phyloP scores from a whole-genome alignment of 441 rosid genomes.

The Erodium trifolium region DNA sequence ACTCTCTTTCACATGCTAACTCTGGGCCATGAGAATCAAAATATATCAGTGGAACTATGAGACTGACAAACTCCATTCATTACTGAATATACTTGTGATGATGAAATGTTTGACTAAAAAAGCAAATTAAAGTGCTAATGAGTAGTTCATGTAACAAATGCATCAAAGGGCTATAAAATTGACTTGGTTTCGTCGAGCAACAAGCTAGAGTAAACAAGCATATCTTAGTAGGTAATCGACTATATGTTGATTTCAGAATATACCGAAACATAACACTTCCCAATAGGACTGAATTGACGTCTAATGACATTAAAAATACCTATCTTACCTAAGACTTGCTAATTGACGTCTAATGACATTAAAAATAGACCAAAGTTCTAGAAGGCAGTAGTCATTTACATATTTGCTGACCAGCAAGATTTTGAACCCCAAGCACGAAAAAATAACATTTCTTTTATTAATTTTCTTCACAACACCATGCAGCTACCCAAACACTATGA shows the following conservation, averaged over 20 bases:
- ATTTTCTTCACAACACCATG: background rate
- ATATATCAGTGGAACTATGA: conserved; percentile 5
- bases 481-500: background rate
- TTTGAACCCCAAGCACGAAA: background rate
- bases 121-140: background rate
- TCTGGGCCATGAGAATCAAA: conserved; percentile 30
- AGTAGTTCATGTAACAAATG: background rate
- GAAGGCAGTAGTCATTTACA: background rate
- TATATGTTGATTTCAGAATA: background rate
- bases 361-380: background rate
- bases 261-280: background rate
- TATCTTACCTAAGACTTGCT: background rate
- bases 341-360: background rate
- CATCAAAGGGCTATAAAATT: background rate
- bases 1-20: conserved; percentile 80
- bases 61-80: background rate
- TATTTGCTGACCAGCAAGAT: background rate
- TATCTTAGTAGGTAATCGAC: background rate
- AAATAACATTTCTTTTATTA: background rate
- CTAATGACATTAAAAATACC: background rate
- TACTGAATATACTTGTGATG: too few relatives aligned
- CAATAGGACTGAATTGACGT: background rate
- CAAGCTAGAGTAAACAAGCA: background rate
- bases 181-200: background rate
- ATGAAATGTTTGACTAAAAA: too few relatives aligned